A percentile compares a stretch with the other conserved stretches of the same genome.
These are phyloP conservation scores for Rhypophila decipiens DNA, from an alignment of 495 filamentous ascomycete genomes.

Conservation along the genomic window DNA sequence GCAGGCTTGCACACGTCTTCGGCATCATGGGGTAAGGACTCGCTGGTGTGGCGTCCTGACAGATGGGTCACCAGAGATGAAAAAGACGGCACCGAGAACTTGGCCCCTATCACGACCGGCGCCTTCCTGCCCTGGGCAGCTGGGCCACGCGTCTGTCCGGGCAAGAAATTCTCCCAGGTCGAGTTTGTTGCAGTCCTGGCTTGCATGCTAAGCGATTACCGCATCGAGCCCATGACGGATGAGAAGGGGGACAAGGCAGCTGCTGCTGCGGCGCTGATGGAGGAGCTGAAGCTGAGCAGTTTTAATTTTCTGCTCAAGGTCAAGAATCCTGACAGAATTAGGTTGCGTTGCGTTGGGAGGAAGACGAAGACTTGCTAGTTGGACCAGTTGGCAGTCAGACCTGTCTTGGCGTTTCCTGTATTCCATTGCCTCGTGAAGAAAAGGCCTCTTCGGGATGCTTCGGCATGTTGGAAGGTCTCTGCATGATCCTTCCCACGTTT, in stretches of 20 bases:
- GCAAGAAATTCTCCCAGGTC: constrained; percentile 46
- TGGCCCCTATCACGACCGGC: constrained; percentile 24
- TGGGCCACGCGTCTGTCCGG: constrained; percentile 41
- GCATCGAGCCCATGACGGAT: neutral
- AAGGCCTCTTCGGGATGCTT: neutral
- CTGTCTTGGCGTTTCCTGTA: neutral
- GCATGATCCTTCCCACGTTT: no score
- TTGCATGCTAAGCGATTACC: neutral
- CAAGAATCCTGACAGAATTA: neutral
- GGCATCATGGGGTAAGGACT: constrained; percentile 20
- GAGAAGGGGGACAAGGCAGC: neutral
- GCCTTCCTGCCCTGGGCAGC: constrained; percentile 44
- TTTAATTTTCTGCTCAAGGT: neutral
- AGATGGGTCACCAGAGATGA: constrained; percentile 20
- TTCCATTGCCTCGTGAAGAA: neutral
- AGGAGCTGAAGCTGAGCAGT: neutral
- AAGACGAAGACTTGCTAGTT: neutral
- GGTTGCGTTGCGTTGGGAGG: neutral
- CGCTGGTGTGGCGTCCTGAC: constrained; percentile 26
- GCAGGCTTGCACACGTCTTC: constrained; percentile 15
- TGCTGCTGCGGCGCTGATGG: neutral
- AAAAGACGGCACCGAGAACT: constrained; percentile 16
- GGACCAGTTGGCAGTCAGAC: neutral
- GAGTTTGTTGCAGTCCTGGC: constrained; percentile 47
- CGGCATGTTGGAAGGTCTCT: neutral